Percentiles rank a stretch among this genome's conserved stretches.
phyloP scores from a whole-genome alignment of 2,329 filamentous ascomycete genomes.

The Capronia epimyces region DNA sequence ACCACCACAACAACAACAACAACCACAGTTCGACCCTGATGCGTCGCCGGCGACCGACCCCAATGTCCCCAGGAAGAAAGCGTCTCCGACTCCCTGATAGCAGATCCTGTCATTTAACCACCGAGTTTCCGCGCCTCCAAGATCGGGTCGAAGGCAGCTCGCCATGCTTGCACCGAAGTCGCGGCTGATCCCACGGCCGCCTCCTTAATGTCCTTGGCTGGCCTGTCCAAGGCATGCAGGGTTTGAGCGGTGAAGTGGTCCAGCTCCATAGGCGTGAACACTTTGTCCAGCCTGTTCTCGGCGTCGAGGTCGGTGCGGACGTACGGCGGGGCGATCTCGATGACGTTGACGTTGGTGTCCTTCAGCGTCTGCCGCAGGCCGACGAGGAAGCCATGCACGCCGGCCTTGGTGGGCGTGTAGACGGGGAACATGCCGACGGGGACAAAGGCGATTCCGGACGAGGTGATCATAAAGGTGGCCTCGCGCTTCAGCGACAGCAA shows the following conservation, averaged over 20 bases:
- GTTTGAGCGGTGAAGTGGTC: constrained; percentile 33
- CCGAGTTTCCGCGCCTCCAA: not conserved
- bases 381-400: constrained; percentile 32
- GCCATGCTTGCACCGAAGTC: constrained; percentile 20
- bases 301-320: constrained; percentile 35
- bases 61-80: constrained; percentile 18
- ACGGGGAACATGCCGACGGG: constrained; percentile 32
- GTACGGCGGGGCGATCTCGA: constrained; percentile 37
- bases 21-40: constrained; percentile 10
- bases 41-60: constrained; percentile 15
- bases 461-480: constrained; percentile 32
- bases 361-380: constrained; percentile 30
- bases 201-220: constrained; percentile 31
- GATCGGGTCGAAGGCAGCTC: constrained; percentile 14
- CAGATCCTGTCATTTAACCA: not conserved
- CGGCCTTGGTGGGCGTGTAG: constrained; percentile 35
- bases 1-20: not conserved
- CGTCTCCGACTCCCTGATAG: not conserved
- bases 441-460: constrained; percentile 30
- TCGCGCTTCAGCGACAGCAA: constrained; percentile 21
- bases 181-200: constrained; percentile 32
- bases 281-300: constrained; percentile 28
- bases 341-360: constrained; percentile 32
- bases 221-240: constrained; percentile 26
- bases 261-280: constrained; percentile 32